Evolutionary conservation across 768 basidiomycete species (phyloP), one percentile per base, ranked within the genome.

Genomic region (Tylopilus felleus): DNA sequence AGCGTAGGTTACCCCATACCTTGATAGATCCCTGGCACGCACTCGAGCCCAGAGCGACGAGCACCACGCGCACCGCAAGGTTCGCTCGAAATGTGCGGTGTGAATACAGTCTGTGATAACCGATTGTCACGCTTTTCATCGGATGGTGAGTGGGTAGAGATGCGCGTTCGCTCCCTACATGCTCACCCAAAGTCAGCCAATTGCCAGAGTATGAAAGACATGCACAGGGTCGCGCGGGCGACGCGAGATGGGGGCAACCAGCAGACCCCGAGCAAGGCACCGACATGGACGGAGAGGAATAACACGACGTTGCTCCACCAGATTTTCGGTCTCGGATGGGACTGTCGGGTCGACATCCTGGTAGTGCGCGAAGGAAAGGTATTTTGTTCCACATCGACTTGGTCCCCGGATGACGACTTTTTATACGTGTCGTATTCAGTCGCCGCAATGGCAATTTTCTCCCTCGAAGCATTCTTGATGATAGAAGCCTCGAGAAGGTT

Each of bases 81-180:
- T 22, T 49, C 8, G 56, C 53, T 27, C 21, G 27, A 25, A 57
- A 57, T 10, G 53, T 16, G 5, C 56, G 53, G 8, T 57, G 56
- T 3, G 53, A 48, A 28, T 57, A 57, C 1, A 57, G 35, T 16
- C 56, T 57, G 16, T 57, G 56, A 31, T 56, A 56, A n/a, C 56
- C 53, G 14, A 57, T 56, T 0, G 56, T 57, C n/a, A 56, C 42
- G 12, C 56, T 57, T 47, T 49, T 21, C 35, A 48, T 38, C 12
- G 16, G 8, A 17, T 33, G 40, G 53, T 56, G 42, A 56, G 56
- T 22, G 40, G 33, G 35, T 16, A 16, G 17, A 14, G 8, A 35
- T 13, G 22, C 23, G 21, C 54, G 39, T 16, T 28, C 28, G 17
- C 36, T 23, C 5, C 17, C 36, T 49, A 21, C 35, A 42, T 19